A percentile compares a stretch with the other conserved stretches of the same genome.
Evolutionary conservation across 345 rosid genomes (phyloP).

Genomic region (Acer yangbiense): DNA sequence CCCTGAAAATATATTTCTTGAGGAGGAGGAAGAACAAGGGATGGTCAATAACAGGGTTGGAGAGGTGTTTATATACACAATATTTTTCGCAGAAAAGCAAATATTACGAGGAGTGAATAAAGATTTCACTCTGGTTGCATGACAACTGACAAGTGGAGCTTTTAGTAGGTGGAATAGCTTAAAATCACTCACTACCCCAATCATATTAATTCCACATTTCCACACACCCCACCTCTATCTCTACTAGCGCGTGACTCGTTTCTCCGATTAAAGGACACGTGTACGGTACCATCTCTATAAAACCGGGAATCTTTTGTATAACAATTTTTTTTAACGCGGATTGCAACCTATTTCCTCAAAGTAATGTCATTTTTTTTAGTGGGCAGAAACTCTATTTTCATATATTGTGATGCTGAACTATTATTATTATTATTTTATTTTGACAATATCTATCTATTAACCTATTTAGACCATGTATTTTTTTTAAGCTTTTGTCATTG

Average conservation of each 20-base stretch:
- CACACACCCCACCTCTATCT: conserved; percentile 21
- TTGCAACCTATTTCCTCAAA: too few relatives aligned
- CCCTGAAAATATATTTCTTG: background rate
- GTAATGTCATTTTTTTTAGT: too few relatives aligned
- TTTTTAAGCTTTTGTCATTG: too few relatives aligned
- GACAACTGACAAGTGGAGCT: conserved; percentile 58
- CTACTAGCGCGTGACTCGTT: conserved; percentile 15
- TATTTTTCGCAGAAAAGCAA: background rate
- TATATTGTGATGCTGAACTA: too few relatives aligned
- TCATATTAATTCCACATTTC: background rate
- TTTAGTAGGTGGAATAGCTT: conserved; percentile 60
- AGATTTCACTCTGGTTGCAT: conserved; percentile 47
- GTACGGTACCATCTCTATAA: too few relatives aligned
- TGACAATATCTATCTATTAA: too few relatives aligned
- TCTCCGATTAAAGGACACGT: background rate
- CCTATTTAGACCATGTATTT: too few relatives aligned
- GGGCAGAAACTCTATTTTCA: too few relatives aligned
- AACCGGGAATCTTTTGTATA: too few relatives aligned
- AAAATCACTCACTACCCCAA: conserved; percentile 35
- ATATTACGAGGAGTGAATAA: conserved; percentile 27
- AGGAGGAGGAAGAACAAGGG: background rate
- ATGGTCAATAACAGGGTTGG: conserved; percentile 7
- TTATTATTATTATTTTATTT: too few relatives aligned
- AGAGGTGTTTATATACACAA: conserved; percentile 34
- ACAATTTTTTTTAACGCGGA: too few relatives aligned